Evolutionary conservation across 2,329 filamentous ascomycete genomes (phyloP).

Genomic region (Cladophialophora bantiana): DNA sequence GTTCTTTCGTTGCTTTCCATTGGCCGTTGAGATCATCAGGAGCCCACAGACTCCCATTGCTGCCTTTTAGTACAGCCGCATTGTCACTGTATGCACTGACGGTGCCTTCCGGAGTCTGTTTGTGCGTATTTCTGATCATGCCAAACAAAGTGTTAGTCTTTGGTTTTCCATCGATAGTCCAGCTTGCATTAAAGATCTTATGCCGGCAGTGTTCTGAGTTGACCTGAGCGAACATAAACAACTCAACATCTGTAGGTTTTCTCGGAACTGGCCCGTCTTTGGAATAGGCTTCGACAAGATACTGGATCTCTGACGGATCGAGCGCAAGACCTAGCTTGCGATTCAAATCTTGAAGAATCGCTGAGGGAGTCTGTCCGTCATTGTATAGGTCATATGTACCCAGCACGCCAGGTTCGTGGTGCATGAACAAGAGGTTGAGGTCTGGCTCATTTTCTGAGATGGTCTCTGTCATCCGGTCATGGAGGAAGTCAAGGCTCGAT

Average conservation of each 20-base stretch:
- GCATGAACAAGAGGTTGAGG: constrained; percentile 78
- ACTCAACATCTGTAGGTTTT: constrained; percentile 85
- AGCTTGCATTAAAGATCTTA: constrained; percentile 96
- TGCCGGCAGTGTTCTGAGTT: constrained; percentile 92
- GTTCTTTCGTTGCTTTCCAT: constrained; percentile 86
- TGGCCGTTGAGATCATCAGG: constrained; percentile 85
- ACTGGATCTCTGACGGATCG: constrained; percentile 88
- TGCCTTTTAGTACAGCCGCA: constrained; percentile 85
- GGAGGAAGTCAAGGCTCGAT: constrained; percentile 70
- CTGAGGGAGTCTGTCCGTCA: constrained; percentile 68
- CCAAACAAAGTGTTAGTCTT: constrained; percentile 85
- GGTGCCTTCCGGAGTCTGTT: constrained; percentile 76
- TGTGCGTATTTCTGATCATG: constrained; percentile 97
- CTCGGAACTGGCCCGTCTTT: constrained; percentile 64
- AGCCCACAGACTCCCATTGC: constrained; percentile 79
- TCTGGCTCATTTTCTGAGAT: constrained; percentile 73
- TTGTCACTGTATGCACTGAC: constrained; percentile 98
- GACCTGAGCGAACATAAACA: constrained; percentile 99
- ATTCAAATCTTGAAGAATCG: constrained; percentile 82
- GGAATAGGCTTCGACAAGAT: constrained; percentile 84
- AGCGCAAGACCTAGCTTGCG: constrained; percentile 82
- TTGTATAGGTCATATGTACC: constrained; percentile 78
- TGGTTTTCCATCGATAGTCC: constrained; percentile 86
- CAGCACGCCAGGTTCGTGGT: constrained; percentile 69
- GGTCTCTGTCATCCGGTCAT: constrained; percentile 96